Base-by-base conservation (phyloP, 1,139 yeast genomes). In the Suhomyces wounanorum region DNA sequence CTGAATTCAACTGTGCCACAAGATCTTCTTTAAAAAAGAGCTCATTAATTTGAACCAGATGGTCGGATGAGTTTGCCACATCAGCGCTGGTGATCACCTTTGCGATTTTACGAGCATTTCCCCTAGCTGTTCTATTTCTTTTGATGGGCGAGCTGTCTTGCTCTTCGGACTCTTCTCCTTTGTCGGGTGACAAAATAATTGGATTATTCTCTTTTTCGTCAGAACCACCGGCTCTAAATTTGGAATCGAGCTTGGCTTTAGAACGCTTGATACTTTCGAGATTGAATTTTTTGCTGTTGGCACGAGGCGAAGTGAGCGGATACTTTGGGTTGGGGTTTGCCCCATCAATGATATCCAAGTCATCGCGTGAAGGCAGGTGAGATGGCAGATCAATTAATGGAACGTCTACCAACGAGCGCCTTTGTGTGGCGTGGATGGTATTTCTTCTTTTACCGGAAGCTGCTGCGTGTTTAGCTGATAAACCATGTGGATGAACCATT, bases 401-500 rank as follows among this genome's bases (percentile, higher is more conserved):
- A 13, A 45, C 54, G 36, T 54, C 52, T 9, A 54, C 57, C 31
- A 56, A 42, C 10, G 57, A 54, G 9, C 54, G 46, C 17, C 52
- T 44, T 13, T 50, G 44, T 35, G 50, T 35, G 42, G 58, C 51
- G 40, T 65, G 70, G 40, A 68, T 59, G 6, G 72, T 67, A 43
- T 67, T 68, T 50, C 73, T 57, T 21, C 52, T 40, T 16, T 48
- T 46, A 16, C 47, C 54, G 16, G 43, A 45, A 8, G 43, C 23
- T 16, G 62, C 64, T 8, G 59, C 65, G 42, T 64, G 65, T 40
- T 75, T 74, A 21, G 78, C 75, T 1, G 70, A 60, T 38, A 80
- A 61, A 0, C 84, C 84, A 56, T 80, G 84, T 1, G 82, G 80
- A 49, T 78, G 78, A 52, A 68, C 72, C 21, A 54, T 52, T n/a